Evolutionary conservation across 2,329 filamentous ascomycete species (phyloP).

Genomic region (Pestalotiopsis sp.): DNA sequence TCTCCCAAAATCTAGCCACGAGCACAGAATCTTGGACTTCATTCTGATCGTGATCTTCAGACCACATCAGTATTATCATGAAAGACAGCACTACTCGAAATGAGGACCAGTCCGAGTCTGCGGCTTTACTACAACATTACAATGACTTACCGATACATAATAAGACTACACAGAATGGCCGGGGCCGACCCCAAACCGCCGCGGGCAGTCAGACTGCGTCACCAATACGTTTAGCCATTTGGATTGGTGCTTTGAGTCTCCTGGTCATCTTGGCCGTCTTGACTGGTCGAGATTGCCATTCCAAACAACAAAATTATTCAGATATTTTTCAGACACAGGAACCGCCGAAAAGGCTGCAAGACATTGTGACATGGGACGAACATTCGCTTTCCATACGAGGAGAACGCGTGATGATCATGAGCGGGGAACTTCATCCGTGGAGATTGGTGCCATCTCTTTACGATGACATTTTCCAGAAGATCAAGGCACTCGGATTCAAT

Average conservation of each 20-base stretch:
- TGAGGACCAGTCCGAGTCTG: neutral
- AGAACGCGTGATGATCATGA: conserved; percentile 71
- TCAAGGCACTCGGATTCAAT: conserved; percentile 79
- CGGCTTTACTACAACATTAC: neutral
- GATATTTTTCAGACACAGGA: neutral
- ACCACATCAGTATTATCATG: neutral
- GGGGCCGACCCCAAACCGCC: neutral
- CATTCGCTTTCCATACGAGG: conserved; percentile 71
- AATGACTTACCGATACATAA: neutral
- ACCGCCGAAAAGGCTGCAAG: neutral
- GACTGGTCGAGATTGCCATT: neutral
- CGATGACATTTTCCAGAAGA: conserved; percentile 76
- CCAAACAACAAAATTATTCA: neutral
- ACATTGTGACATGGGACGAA: conserved; percentile 68
- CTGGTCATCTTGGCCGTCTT: neutral
- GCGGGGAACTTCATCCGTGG: conserved; percentile 74
- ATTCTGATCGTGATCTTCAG: neutral
- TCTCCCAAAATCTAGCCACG: too few relatives aligned
- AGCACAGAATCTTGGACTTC: too few relatives aligned
- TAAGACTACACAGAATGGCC: neutral
- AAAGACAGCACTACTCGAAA: neutral
- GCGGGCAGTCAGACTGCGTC: too few relatives aligned
- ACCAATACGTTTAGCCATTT: neutral
- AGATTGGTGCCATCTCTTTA: conserved; percentile 44
- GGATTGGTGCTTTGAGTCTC: neutral